Evolutionary conservation across 371 early-diverging fungal species (phyloP).

Genomic region (Sporodiniella umbellata): DNA sequence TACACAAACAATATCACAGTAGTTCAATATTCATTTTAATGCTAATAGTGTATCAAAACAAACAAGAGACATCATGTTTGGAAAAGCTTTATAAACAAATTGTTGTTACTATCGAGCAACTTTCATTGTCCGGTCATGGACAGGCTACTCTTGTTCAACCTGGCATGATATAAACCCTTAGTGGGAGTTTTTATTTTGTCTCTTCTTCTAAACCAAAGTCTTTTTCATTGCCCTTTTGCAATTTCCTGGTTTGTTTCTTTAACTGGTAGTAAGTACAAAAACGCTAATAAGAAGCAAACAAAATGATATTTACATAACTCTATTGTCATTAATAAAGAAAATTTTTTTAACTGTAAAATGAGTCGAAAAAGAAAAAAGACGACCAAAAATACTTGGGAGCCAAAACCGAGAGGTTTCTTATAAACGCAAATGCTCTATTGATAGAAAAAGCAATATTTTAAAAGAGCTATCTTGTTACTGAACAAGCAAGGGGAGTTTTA

Average conservation of each 20-base stretch:
- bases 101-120: slow-evolving; percentile 26
- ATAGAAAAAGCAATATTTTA: too few relatives aligned
- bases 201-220: neutral
- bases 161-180: neutral
- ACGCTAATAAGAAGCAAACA: neutral
- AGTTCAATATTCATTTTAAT: neutral
- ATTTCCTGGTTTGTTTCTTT: neutral
- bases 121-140: slow-evolving; percentile 30
- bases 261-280: neutral
- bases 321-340: too few relatives aligned
- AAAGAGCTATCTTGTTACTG: too few relatives aligned
- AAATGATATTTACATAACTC: too few relatives aligned
- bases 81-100: slow-evolving; percentile 40
- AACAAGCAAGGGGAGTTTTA: too few relatives aligned
- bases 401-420: too few relatives aligned
- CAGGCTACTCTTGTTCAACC: slow-evolving; percentile 27
- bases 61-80: slow-evolving; percentile 26
- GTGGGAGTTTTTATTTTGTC: neutral
- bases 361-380: too few relatives aligned
- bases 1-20: neutral
- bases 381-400: too few relatives aligned
- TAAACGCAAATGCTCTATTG: too few relatives aligned
- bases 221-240: too few relatives aligned
- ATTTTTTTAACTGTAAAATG: too few relatives aligned
- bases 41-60: slow-evolving; percentile 23